phyloP scores from a whole-genome alignment of 345 rosid genomes.

The Citropsis articulata region DNA sequence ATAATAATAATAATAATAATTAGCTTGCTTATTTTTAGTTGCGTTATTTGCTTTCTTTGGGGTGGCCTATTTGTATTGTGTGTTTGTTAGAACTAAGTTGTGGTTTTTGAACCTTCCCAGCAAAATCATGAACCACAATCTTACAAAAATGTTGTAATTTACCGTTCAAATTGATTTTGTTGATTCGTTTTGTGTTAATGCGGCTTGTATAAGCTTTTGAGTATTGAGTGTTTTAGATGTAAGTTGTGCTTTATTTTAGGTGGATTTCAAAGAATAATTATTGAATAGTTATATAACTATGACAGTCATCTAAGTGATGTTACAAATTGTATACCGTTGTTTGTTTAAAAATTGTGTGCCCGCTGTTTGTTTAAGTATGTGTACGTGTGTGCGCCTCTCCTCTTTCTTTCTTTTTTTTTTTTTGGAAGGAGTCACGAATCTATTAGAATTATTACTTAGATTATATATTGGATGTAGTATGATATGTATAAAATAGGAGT shows the following conservation, averaged over 20 bases:
- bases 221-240: background rate
- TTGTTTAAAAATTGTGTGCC: too few species aligned
- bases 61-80: background rate
- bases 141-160: background rate
- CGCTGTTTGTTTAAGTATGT: too few species aligned
- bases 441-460: too few species aligned
- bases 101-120: background rate
- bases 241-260: background rate
- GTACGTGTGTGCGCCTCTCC: too few species aligned
- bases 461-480: too few species aligned
- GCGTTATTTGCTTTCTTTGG: background rate
- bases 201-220: background rate
- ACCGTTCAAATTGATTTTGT: background rate
- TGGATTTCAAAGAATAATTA: background rate
- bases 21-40: background rate
- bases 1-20: background rate
- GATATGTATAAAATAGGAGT: too few species aligned
- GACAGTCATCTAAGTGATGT: background rate
- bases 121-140: background rate
- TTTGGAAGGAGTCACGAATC: too few species aligned
- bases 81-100: background rate
- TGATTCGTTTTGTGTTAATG: background rate
- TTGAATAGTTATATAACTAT: background rate
- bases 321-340: background rate
- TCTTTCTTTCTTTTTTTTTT: too few species aligned